Conservation (phyloP, 2,329 filamentous ascomycete species). For the Pseudopithomyces chartarum region DNA sequence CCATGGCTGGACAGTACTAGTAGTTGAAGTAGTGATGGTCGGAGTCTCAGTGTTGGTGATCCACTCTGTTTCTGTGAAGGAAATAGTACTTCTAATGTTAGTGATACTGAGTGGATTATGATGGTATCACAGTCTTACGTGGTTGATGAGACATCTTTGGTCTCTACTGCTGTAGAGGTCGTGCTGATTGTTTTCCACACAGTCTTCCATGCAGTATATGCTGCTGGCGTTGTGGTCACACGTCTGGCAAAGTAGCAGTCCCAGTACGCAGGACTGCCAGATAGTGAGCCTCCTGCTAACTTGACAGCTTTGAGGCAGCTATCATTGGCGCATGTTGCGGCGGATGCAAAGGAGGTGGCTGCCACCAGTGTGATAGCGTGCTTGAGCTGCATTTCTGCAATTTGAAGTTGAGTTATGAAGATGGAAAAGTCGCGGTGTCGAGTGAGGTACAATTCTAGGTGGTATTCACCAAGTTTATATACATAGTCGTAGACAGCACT, state of each 20-base stretch:
- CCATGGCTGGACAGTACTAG: neutral
- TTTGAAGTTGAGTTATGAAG: neutral
- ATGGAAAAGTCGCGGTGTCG: no score
- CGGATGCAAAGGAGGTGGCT: neutral
- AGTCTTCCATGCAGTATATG: neutral
- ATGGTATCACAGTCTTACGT: no score
- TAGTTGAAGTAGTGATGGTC: neutral
- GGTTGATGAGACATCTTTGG: neutral
- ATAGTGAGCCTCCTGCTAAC: neutral
- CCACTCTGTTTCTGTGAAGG: neutral
- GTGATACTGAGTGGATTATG: no score
- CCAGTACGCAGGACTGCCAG: neutral
- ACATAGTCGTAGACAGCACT: no score
- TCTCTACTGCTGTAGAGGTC: neutral
- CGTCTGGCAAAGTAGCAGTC: neutral
- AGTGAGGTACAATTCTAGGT: no score
- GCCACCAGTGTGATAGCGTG: neutral
- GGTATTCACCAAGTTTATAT: no score
- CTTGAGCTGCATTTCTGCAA: neutral
- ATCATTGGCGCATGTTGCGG: neutral
- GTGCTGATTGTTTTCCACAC: neutral
- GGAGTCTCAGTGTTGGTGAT: neutral
- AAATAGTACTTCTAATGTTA: neutral
- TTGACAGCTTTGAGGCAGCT: neutral
- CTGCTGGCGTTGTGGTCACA: neutral